Evolutionary conservation across 2,329 filamentous ascomycete species (phyloP).

Genomic region (Cytospora schulzeri): DNA sequence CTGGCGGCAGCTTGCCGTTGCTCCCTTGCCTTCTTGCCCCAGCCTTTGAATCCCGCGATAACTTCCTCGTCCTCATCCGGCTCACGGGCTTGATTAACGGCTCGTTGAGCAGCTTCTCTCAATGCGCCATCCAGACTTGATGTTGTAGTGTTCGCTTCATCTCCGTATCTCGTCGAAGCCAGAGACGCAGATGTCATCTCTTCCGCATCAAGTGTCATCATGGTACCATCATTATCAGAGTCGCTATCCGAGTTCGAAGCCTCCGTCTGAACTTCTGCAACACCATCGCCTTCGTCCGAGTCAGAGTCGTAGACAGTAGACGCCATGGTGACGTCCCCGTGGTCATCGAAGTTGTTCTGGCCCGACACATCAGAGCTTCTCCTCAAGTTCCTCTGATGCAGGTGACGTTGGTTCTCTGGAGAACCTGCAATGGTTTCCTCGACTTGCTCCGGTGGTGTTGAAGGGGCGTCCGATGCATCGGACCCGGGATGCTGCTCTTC

Average conservation of each 20-base stretch:
- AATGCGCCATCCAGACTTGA: conserved; percentile 77
- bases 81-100: conserved; percentile 69
- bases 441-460: conserved; percentile 62
- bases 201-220: conserved; percentile 81
- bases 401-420: conserved; percentile 65
- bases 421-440: conserved; percentile 61
- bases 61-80: conserved; percentile 63
- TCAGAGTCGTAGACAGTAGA: conserved; percentile 79
- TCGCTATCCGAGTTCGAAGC: conserved; percentile 49
- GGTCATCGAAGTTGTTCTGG: conserved; percentile 59
- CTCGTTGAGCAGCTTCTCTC: conserved; percentile 71
- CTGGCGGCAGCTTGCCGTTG: conserved; percentile 46
- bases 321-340: conserved; percentile 62
- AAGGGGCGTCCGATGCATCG: conserved; percentile 59
- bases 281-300: conserved; percentile 57
- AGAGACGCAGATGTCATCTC: conserved; percentile 72
- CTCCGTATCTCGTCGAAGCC: conserved; percentile 60
- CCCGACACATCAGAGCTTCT: conserved; percentile 69
- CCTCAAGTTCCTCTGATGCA: conserved; percentile 63
- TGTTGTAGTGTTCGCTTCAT: conserved; percentile 63
- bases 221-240: conserved; percentile 71
- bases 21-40: conserved; percentile 62
- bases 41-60: conserved; percentile 74
- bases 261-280: conserved; percentile 58
- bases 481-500: conserved; percentile 41